Base-by-base conservation (phyloP, 1,139 yeast species). In the Diutina ranongensis region DNA sequence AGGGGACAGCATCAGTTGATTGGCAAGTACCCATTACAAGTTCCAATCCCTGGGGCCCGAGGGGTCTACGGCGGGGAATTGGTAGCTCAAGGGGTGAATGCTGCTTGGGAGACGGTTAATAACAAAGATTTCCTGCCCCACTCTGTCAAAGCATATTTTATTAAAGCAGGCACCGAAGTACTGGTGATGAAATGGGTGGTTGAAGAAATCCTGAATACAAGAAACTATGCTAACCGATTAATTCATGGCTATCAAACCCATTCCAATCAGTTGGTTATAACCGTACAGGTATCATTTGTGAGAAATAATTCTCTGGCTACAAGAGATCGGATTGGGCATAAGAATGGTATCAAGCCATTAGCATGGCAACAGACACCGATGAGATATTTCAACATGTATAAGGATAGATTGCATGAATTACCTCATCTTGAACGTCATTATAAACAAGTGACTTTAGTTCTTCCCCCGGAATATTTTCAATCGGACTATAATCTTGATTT, bases 31-130 rank as follows among this genome's bases (percentile, higher is more conserved):
- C 73, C 72, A 2, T 58, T 69, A 46, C 65, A 67, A 51, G 61
- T 67, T 10, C 59, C 57, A 46, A 48, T 50, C 16, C 57, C 54
- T 10, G 67, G 58, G 1, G 61, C 59, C 4, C 55, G 71, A 48
- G 74, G 72, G 1, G 60, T 67, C 2, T 69, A 61, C 51, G 74
- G 74, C 2, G 74, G 74, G 2, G 74, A 69, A 46, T 55, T 67
- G 32, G 53, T 67, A 3, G 49, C 61, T 19, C 73, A 67, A 51
- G 61, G 63, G 1, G 46, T 63, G 12, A 49, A 60, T 40, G 74
- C 72, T 0, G 71, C 68, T 1, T 67, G 68, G 67, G 65, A 58
- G 44, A 56, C 70, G 10, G 55, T 69, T 8, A 50, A 49, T 3
- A 52, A 49, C 28, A 51, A 47, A 28, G 64, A 56, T 22, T 61